phyloP scores from a whole-genome alignment of 352 stramenopile species.

The Phytopythium aichiense region DNA sequence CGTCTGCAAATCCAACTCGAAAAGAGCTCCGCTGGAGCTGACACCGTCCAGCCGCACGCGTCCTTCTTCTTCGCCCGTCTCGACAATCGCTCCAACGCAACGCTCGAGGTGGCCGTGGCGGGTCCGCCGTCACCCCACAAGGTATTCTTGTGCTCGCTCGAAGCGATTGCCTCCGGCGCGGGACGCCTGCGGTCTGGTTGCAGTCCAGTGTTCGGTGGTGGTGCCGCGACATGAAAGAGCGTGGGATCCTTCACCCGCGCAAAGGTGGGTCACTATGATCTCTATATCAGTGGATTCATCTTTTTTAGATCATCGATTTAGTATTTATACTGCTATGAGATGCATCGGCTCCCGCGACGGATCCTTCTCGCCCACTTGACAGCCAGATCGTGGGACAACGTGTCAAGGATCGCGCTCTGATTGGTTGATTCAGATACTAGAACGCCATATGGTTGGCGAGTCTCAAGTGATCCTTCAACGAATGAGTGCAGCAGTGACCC shows the following conservation, averaged over 20 bases:
- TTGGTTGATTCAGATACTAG: not conserved
- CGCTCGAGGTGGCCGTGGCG: too few species aligned
- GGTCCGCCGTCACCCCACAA: too few species aligned
- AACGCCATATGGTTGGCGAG: not conserved
- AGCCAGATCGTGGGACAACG: not conserved
- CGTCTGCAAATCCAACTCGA: too few species aligned
- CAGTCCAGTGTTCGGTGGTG: slow-evolving; percentile 4
- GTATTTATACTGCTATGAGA: not conserved
- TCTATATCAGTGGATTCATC: not conserved
- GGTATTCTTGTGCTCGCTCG: too few species aligned
- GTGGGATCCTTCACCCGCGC: not conserved
- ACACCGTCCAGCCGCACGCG: too few species aligned
- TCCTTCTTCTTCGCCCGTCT: too few species aligned
- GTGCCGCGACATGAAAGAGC: slow-evolving; percentile 6
- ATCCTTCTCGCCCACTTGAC: not conserved
- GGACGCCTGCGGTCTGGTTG: too few species aligned
- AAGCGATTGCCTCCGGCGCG: too few species aligned
- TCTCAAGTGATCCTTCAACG: not conserved
- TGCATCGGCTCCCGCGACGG: not conserved
- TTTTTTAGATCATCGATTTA: not conserved
- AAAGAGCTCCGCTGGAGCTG: too few species aligned
- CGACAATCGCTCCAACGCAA: too few species aligned
- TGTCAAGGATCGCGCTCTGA: not conserved
- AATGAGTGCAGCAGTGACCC: not conserved
- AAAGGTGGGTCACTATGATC: not conserved